Base-by-base conservation (phyloP, 2,329 filamentous ascomycete genomes). In the Ascochyta clinopodiicola region DNA sequence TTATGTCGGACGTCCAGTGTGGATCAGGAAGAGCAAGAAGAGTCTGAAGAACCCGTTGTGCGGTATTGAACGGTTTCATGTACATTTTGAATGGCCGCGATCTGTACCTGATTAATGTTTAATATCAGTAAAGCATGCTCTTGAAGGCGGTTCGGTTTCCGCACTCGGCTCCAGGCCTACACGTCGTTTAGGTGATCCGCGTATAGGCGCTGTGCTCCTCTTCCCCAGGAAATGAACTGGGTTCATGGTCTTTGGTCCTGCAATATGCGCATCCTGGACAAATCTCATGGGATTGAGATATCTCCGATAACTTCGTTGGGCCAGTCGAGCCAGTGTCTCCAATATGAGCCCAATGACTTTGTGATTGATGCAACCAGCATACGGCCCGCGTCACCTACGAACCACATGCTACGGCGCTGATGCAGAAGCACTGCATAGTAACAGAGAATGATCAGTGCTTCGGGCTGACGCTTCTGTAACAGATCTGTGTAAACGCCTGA, bases 391-490 rank as follows among this genome's bases (percentile, higher is more conserved):
- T 51, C 44, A 8, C 47, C 51, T 8, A 67, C 58, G 36, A 63
- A 44, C 66, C 64, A 68, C 32, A 64, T 37, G 22, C 22, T 35
- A 24, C 60, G 48, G 8, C 56, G 50, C 10, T 51, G 56, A 39
- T 66, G 63, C 3, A 68, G 55, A 8, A 68, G 54, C 15, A 66
- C 61, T 4, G 64, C 59, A 32, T 63, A 64, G 48, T 67, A 47
- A 47, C 51, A 57, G 22, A 67, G 56, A 24, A 68, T 66, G 3
- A 68, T 64, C 19, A 68, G 56, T 6, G 66, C 59, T 34, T 66
- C 58, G 1, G 64, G 59, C 5, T 44, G 59, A 19, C 62, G 62
- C 44, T 57, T 62, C 40, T 51, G 38, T n/a, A 68, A 31, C 10
- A 63, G 56, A 22, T 60, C 47, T 7, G 62, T 64, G 34, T 61